phyloP scores from a whole-genome alignment of 352 stramenopile genomes.

The Phytophthora multivora region DNA sequence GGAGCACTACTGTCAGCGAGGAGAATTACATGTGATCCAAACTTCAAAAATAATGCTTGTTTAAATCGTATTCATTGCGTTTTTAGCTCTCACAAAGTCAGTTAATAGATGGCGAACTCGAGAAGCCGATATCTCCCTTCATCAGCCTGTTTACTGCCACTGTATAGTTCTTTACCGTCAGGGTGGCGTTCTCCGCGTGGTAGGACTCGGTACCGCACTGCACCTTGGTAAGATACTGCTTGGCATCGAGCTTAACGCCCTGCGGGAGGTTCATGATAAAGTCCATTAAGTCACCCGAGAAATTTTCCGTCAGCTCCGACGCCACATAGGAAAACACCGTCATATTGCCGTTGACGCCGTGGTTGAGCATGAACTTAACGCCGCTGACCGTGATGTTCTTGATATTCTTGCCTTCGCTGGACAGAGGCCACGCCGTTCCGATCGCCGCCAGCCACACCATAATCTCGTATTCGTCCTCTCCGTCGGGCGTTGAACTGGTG shows the following conservation, averaged over 20 bases:
- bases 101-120: not conserved
- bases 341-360: conserved; percentile 42
- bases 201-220: conserved; percentile 39
- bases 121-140: conserved; percentile 12
- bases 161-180: conserved; percentile 24
- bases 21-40: too few relatives aligned
- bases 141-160: conserved; percentile 18
- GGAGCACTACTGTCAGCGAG: conserved; percentile 2
- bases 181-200: conserved; percentile 24
- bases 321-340: conserved; percentile 43
- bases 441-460: conserved; percentile 47
- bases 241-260: conserved; percentile 19
- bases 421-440: conserved; percentile 36
- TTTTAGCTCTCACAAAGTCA: conserved; percentile 1
- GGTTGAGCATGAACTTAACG: conserved; percentile 37
- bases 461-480: conserved; percentile 39
- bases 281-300: conserved; percentile 36
- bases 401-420: conserved; percentile 34
- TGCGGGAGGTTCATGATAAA: conserved; percentile 35
- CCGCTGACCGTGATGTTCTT: conserved; percentile 31
- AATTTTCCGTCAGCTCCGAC: conserved; percentile 32
- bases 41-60: not conserved
- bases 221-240: conserved; percentile 35
- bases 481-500: conserved; percentile 30
- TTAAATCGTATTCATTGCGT: conserved; percentile 3